Evolutionary conservation across 331 rosid species (phyloP), one percentile per base, ranked within the genome.

Genomic region (Dryas integrifolia): DNA sequence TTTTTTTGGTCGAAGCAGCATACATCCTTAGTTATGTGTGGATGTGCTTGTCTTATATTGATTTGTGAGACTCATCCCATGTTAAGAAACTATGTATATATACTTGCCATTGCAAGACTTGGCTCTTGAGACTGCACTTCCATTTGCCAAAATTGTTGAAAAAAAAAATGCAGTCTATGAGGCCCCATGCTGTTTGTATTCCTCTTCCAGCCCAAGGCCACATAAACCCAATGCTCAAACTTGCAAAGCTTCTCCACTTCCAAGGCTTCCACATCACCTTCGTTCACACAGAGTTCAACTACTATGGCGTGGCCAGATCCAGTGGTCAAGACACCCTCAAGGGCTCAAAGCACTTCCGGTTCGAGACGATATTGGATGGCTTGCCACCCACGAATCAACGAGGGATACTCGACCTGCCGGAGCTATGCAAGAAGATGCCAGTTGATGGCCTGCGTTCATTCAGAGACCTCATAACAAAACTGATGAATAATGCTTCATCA

Each of bases 121-220:
- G 24, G 24, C 24, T 21, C 24, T 21, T 21, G 24, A 21, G 24
- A 21, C 24, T 21, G 24, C 24, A 21, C 24, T 21, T 6, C 8
- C 59, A 18, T 53, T 53, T 18, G 35, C 59, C 21, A 53, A 16
- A 18, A 21, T 21, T 21, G 24, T 53, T 3, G 16, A 7, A 4
- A 16, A 30, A 0, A 53, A 18, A 18, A 53, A 53, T 53, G 59
- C n/a, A 0, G 4, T 53, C 59, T n/a, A 16, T 3, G 59, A 53
- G 1, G n/a, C 74, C 52, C 41, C 80, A 76, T 67, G 80, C 50
- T 7, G 68, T 76, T 5, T 76, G 74, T 62, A 57, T 76, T 4
- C 80, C 69, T 7, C 69, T 7, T 26, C 80, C 80, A 56, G 44
- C 74, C 12, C 80, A 76, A 67, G 80, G 80, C 69, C 80, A 76